Conservation (phyloP, 2,329 filamentous ascomycete species). For the Claviceps arundinis region DNA sequence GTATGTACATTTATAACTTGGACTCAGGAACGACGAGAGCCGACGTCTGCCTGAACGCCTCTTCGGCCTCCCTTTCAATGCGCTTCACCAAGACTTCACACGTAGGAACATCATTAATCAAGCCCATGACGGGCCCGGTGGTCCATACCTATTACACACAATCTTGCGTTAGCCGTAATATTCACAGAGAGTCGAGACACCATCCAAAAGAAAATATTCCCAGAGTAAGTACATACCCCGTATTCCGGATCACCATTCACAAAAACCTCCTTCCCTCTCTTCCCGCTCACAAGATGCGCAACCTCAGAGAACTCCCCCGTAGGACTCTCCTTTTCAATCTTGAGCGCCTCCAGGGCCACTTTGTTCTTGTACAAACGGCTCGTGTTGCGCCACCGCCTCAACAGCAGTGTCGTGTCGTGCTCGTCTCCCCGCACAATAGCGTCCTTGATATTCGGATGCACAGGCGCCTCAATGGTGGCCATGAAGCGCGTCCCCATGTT, state of each 20-base stretch:
- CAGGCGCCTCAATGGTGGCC: conserved; percentile 85
- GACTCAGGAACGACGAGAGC: conserved; percentile 40
- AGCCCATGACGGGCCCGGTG: conserved; percentile 83
- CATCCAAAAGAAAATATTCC: background rate
- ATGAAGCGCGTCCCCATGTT: conserved; percentile 99
- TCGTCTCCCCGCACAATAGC: conserved; percentile 80
- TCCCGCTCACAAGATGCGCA: conserved; percentile 74
- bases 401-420: conserved; percentile 77
- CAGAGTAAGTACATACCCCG: conserved; percentile 50
- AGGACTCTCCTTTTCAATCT: conserved; percentile 70
- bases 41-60: conserved; percentile 46
- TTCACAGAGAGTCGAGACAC: conserved; percentile 1
- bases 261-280: conserved; percentile 85
- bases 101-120: conserved; percentile 73
- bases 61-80: conserved; percentile 66
- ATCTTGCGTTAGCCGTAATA: too few relatives aligned
- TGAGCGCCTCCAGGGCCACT: conserved; percentile 64
- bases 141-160: conserved; percentile 65
- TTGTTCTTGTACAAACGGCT: conserved; percentile 81
- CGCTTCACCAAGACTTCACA: conserved; percentile 55
- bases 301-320: conserved; percentile 85
- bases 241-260: conserved; percentile 80
- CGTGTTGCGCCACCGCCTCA: conserved; percentile 89
- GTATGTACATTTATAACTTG: conserved; percentile 39
- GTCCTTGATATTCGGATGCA: conserved; percentile 89